Evolutionary conservation across 805 yeast species (phyloP), one percentile per base, ranked within the genome.

Genomic region (Saccharomycopsis selenospora): DNA sequence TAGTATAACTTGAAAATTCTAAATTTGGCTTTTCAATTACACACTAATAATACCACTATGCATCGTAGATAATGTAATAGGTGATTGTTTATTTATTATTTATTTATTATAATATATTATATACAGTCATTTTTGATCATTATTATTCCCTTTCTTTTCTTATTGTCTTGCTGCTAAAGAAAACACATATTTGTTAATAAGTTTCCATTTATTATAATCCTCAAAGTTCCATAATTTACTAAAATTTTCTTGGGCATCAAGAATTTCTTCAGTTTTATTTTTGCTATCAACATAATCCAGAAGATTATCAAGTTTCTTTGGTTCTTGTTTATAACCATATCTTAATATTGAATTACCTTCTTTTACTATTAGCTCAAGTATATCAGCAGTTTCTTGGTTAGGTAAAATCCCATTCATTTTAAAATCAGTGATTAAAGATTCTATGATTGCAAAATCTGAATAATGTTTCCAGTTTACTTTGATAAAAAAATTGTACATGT

Each of bases 401-500:
- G 42, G 38, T 7, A 30, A 17, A 10, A 48, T 23, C 13, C 51
- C 54, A 14, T 42, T 48, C 27, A 51, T 22, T 36, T 41, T 47
- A 7, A 42, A 24, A 18, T 51, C 51, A 17, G 36, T 17, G 24
- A 51, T 29, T 24, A 47, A 44, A 3, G 41, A 22, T 20, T 51
- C 45, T n/a, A 48, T 30, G 25, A 22, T 17, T 10, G 27, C n/a
- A 6, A 47, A 30, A 26, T 52, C 55, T n/a, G 30, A 28, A 24
- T n/a, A 47, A 22, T 40, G 43, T 7, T 43, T 24, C 55, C 55
- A 52, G 18, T 14, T 28, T 3, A 24, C 27, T 14, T 40, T 25
- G 10, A 52, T 36, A 40, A 52, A 42, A 25, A 52, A 46, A 42
- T 52, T 49, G 41, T 36, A 52, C 8, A 49, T 25, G 4, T 48